Percentiles rank a stretch among this genome's conserved stretches.
phyloP scores from a whole-genome alignment of 306 rosid species.

The Prunus davidiana region DNA sequence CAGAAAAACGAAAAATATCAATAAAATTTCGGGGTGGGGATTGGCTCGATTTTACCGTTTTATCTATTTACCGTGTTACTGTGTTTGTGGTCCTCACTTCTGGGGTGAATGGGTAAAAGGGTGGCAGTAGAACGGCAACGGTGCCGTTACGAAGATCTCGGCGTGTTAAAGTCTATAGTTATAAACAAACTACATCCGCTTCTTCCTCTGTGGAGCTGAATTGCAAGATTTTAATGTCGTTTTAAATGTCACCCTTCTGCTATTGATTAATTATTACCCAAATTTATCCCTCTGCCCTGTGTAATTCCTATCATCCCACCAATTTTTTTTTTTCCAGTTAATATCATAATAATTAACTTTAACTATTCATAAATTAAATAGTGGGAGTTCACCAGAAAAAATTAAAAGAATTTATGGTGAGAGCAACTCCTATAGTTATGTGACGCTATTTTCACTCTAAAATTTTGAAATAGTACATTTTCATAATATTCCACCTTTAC shows the following conservation, averaged over 20 bases:
- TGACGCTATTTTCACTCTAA: too few species aligned
- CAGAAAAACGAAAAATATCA: background rate
- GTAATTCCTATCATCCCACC: background rate
- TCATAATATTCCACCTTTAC: too few species aligned
- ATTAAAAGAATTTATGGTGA: background rate
- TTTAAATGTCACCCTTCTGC: background rate
- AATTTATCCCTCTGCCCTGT: background rate
- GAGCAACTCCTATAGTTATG: background rate
- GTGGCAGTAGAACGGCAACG: slow-evolving; percentile 3
- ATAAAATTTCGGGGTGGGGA: background rate
- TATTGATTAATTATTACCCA: background rate
- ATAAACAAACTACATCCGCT: background rate
- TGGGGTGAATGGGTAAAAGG: background rate
- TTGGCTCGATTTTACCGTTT: background rate
- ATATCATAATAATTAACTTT: too few species aligned
- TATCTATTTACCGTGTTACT: background rate
- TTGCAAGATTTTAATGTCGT: background rate
- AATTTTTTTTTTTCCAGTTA: background rate
- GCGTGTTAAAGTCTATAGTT: background rate
- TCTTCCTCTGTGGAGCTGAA: background rate
- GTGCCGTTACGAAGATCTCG: slow-evolving; percentile 23
- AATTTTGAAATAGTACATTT: too few species aligned
- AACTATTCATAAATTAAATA: too few species aligned
- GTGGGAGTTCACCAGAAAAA: background rate
- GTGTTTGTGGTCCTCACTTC: slow-evolving; percentile 17